phyloP scores from a whole-genome alignment of 2,329 filamentous ascomycete species.

The Fusarium aywerte region DNA sequence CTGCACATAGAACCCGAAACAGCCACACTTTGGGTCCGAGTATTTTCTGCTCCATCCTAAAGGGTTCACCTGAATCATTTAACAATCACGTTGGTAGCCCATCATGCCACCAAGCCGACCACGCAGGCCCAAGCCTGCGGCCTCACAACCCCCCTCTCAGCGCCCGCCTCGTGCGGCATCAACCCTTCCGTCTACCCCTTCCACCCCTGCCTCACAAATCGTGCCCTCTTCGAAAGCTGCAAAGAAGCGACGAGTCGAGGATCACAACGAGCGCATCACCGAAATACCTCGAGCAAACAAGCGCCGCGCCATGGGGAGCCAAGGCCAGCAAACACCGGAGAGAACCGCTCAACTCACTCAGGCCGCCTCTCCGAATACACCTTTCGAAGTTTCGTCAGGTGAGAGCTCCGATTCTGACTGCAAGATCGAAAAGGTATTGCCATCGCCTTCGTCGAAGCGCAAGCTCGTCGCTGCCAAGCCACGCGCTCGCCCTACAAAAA shows the following conservation, averaged over 20 bases:
- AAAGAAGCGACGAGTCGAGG: background rate
- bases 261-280: conserved; percentile 3
- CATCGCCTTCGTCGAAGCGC: conserved; percentile 21
- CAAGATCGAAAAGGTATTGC: conserved; percentile 18
- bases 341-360: background rate
- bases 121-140: background rate
- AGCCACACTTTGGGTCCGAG: background rate
- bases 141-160: background rate
- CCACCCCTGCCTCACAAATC: background rate
- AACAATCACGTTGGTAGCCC: background rate
- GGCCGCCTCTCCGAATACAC: conserved; percentile 29
- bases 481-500: conserved; percentile 19
- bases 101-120: background rate
- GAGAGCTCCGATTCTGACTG: conserved; percentile 34
- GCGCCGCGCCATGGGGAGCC: background rate
- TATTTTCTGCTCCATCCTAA: background rate
- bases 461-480: conserved; percentile 12
- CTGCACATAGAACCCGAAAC: too few relatives aligned
- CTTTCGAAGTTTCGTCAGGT: conserved; percentile 38
- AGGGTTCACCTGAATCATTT: background rate
- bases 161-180: background rate
- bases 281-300: conserved; percentile 13
- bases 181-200: background rate
- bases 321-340: conserved; percentile 2
- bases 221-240: conserved; percentile 11